Base-by-base conservation (phyloP, 345 rosid species). In the Chamaenerion angustifolium region DNA sequence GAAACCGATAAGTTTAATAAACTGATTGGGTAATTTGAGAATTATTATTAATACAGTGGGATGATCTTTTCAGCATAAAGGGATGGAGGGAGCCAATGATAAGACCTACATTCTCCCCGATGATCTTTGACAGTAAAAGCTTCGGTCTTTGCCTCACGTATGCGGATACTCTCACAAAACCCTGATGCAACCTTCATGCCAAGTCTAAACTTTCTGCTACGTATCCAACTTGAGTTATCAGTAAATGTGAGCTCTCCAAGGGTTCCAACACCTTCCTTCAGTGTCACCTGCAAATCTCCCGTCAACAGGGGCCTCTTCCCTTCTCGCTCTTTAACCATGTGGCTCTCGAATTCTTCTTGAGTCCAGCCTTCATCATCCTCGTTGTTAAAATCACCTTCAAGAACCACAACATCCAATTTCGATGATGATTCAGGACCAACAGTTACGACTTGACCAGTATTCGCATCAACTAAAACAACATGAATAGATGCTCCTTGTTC, bases 401-500 rank as follows among this genome's bases (percentile, higher is more conserved):
- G 95, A 31, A 87, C 98, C 59, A 93, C 78, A 59, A 88, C 69
- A 62, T 93, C 96, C 44, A 93, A 73, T 67, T 77, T 88, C 51
- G 65, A 72, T 42, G 72, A 82, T 53, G 96, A 73, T 69, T 93
- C 95, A 51, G 84, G 73, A 50, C 99, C 99, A 67, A 61, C 67
- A 14, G 88, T 80, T 40, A 88, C 78, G 50, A 75, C 96, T 46
- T 67, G 86, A 44, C 77, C 87, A 60, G 76, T 69, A 68, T 66
- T 80, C 17, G 67, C 78, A 65, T 93, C 96, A 46, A 77, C 56
- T 56, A 93, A 64, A 52, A 93, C 80, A 5, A 75, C 62, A 71
- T 93, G 99, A 55, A 93, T 81, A 9, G 96, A 76, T 56, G 95
- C 96, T 68, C 96, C 96, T 61, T 88, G 96, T 67, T 93, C 99